Evolutionary conservation across 192 early-diverging fungal species (phyloP).

Genomic region (Phycomyces blakesleeanus): DNA sequence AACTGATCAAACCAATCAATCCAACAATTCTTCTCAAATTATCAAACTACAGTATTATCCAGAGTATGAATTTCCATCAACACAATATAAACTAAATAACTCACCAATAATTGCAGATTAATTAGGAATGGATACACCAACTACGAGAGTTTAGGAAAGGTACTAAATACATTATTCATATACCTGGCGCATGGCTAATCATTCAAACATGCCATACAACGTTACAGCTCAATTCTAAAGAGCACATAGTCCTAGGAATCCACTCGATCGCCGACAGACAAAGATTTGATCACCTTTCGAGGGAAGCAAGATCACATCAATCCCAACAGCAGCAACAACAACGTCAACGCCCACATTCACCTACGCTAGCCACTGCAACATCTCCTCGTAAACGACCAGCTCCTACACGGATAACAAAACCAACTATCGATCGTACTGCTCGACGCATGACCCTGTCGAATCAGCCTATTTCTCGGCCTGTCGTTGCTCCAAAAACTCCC

Average conservation of each 20-base stretch:
- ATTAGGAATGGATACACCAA: too few species aligned
- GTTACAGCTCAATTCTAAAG: constrained; percentile 65
- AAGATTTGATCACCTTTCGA: constrained; percentile 37
- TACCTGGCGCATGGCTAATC: background rate
- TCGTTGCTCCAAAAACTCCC: constrained; percentile 1
- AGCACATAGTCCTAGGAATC: constrained; percentile 36
- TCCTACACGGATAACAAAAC: background rate
- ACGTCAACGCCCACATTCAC: constrained; percentile 1
- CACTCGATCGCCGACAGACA: constrained; percentile 41
- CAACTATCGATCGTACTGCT: constrained; percentile 4
- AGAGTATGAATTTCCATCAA: too few species aligned
- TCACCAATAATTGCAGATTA: too few species aligned
- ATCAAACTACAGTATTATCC: too few species aligned
- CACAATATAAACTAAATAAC: too few species aligned
- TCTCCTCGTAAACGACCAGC: constrained; percentile 10
- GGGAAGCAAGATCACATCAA: constrained; percentile 8
- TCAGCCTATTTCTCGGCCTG: constrained; percentile 4
- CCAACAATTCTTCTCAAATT: background rate
- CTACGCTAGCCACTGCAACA: constrained; percentile 1
- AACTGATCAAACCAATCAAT: background rate
- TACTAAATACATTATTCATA: background rate
- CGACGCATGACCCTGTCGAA: constrained; percentile 9
- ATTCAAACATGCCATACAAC: constrained; percentile 13
- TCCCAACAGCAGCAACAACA: constrained; percentile 7
- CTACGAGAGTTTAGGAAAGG: too few species aligned